Base-by-base conservation (phyloP, 192 early-diverging fungal species). In the Coemansia sp. region DNA sequence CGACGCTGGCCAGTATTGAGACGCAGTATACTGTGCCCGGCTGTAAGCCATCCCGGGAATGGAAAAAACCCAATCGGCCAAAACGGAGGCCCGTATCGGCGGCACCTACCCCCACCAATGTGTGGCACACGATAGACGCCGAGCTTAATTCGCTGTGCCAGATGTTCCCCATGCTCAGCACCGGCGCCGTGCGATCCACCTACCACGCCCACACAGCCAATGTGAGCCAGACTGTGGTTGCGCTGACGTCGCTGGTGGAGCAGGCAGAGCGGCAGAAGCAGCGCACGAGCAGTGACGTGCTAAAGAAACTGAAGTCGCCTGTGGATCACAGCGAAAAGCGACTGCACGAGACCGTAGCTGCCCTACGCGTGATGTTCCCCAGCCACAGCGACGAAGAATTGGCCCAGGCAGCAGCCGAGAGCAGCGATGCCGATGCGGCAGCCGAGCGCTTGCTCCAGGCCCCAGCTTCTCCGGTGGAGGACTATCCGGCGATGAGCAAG, bases 201-300 rank as follows among this genome's bases (percentile, higher is more conserved):
- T 82, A 76, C 62, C 79, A 82, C 39, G 53, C 51, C 10, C 73
- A 70, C 40, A 67, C 70, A 2, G 79, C 79, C 9, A 35, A 73
- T n/a, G 6, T 70, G 10, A 65, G 63, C 36, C 16, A 5, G 2
- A 43, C 73, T 0, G 63, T 70, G 3, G 60, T 48, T 13, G 56
- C 33, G 45, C 69, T 71, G 11, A 59, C 68, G 21, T 56, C 55
- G 11, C 20, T 71, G 18, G 63, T 35, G 3, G 55, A 65, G 51
- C 37, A 14, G 33, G 35, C 21, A 1, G 34, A 23, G n/a, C 5
- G 0, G 23, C 28, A 39, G n/a, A 67, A 39, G 56, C 58, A 59
- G n/a, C 36, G 59, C 11, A 42, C 35, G 37, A 28, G 40, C 42
- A 51, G 34, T 36, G 40, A 40, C 11, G 31, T 36, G 23, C 21